Evolutionary conservation across 768 basidiomycete genomes (phyloP), one percentile per base, ranked within the genome.

Genomic region (Tulasnella sp.): DNA sequence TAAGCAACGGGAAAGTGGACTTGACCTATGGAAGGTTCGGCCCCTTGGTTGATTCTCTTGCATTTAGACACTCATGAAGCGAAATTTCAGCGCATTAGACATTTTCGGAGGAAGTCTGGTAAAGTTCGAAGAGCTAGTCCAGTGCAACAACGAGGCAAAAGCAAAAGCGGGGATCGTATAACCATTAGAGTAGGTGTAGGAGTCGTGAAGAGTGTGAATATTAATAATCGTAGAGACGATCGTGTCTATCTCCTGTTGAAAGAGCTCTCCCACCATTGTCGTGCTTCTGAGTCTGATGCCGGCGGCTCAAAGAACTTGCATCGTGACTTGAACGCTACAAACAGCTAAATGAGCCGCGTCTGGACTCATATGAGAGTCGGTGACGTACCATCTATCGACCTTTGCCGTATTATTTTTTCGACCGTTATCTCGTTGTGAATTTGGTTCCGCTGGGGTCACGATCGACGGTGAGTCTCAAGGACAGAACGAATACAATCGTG

Each of bases 1-100:
- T 98, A 4, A 96, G 94, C 4, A 79, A 79, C 19, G 97, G 97
- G 19, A 89, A 85, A 65, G 93, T 98, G 17, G 92, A 94, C 78
- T 80, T 95, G 75, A 95, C 93, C 8, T 95, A 86, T 76, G 93
- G 93, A 75, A 92, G 90, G 89, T 90, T 47, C 19, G 44, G 73
- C 63, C 79, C 71, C 11, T 29, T 26, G 37, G 3, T 22, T 16
- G 16, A 37, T 19, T 64, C 34, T 26, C 12, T 4, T 52, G 5
- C 1, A 9, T 11, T n/a, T 36, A 19, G 19, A 1, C 26, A 9
- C 44, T 47, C 17, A 47, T 22, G 17, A 32, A 14, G 19, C 32
- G 2, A 11, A n/a, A 36, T 37, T 11, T 5, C 73, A 83, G 82
- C 62, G 78, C 83, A 1, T 76, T 84, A 36, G 84, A 84, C 72